Evolutionary conservation across 495 filamentous ascomycete genomes (phyloP).

Genomic region (Aspergillus biplanus): DNA sequence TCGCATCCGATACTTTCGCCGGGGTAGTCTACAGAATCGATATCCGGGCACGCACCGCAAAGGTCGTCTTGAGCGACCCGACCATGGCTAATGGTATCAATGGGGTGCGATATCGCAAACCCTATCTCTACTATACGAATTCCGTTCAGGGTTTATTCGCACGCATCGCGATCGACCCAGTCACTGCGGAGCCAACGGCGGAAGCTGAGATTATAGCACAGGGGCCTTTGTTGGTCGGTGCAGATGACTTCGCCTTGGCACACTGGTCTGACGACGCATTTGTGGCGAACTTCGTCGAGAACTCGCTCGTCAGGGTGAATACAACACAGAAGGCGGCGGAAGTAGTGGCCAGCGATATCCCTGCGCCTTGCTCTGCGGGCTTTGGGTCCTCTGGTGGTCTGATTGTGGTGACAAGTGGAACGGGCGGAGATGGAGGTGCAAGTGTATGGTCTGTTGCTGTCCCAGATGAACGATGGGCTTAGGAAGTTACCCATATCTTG

Average conservation of each 20-base stretch:
- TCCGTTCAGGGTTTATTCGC: background rate
- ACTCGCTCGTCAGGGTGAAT: background rate
- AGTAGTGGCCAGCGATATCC: background rate
- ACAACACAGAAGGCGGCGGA: background rate
- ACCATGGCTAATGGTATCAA: background rate
- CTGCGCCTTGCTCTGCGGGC: background rate
- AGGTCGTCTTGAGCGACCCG: background rate
- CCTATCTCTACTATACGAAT: slow-evolving; percentile 13
- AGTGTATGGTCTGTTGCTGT: slow-evolving; percentile 7
- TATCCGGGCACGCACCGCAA: background rate
- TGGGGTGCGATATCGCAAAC: slow-evolving; percentile 1
- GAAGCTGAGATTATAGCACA: background rate
- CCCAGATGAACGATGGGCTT: slow-evolving; percentile 5
- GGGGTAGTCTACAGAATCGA: slow-evolving; percentile 5
- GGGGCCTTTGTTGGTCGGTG: background rate
- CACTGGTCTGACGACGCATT: slow-evolving; percentile 7
- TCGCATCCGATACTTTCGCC: background rate
- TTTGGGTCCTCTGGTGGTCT: slow-evolving; percentile 5
- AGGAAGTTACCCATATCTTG: background rate
- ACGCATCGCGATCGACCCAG: slow-evolving; percentile 7
- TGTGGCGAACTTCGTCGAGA: slow-evolving; percentile 8
- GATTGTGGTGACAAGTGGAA: slow-evolving; percentile 5
- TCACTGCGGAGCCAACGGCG: slow-evolving; percentile 1
- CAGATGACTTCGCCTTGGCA: slow-evolving; percentile 4
- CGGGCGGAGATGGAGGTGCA: background rate